Evolutionary conservation across 345 rosid species (phyloP), one percentile per base, ranked within the genome.

Genomic region (Noccaea bulbosa): DNA sequence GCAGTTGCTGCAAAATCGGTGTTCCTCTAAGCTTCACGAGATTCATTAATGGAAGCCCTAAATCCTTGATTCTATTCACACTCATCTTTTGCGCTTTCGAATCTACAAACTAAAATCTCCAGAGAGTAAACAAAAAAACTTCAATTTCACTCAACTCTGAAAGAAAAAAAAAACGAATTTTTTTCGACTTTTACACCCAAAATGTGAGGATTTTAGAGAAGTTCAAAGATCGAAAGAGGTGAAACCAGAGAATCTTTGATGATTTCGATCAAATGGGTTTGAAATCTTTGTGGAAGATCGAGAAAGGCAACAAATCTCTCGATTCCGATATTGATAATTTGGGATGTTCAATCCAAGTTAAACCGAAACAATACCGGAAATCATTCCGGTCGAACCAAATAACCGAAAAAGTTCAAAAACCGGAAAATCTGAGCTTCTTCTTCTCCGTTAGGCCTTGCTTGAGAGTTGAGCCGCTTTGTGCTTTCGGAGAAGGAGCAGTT

Each of bases 1-100:
- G 79, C 4, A 93, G 76, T 62, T 93, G 93, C 69, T 80, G 80
- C 74, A 88, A 73, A 65, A 90, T 88, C 40, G 97, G 88, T 46
- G 82, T 71, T 44, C 86, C 88, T 67, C 72, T 83, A 54, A 87
- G 83, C 72, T 81, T 84, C 15, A 93, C 30, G 34, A 90, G 77
- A 71, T 88, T 88, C 88, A 93, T 88, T 54, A 81, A 44, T 7
- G 92, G 95, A 74, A 78, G 82, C 30, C 85, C 84, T 16, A 82
- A 5, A 44, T 78, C 78, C 76, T 70, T 79, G 38, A 77, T 45
- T 65, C 49, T 78, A 12, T 62, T 73, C 30, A 74, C 48, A 67
- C 30, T 62, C 83, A 77, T 77, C 61, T 8, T 47, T 30, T 2
- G 37, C 33, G 33, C 47, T 9, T 32, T 39, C n/a, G 39, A 5